Evolutionary conservation across 2,329 filamentous ascomycete species (phyloP), one percentile per base, ranked within the genome.

Genomic region (Epichloe sp.): DNA sequence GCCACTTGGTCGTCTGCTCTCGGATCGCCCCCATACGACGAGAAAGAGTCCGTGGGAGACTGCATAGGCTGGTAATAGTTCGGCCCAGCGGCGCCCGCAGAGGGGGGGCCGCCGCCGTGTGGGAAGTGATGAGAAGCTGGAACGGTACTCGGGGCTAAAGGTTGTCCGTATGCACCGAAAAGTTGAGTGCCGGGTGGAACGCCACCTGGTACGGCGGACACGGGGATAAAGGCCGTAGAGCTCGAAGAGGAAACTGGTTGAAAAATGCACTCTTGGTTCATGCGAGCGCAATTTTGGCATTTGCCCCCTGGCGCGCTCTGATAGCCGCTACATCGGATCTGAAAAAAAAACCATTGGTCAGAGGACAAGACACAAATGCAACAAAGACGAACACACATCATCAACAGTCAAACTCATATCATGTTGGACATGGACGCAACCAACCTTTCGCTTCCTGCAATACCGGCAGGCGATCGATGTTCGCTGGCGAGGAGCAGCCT

Each of bases 311-410:
- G 74, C 0, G 75, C 77, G 54, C 76, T 79, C 53, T 77, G 73
- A 55, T 80, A 80, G 31, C 78, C 78, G 54, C 77, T 80, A 66
- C 78, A 81, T 38, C 78, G 76, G 55, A 81, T 81, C 77, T 80
- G 53, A 17, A 41, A 21, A 4, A 7, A 8, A 23, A 23, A 19
- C 19, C 19, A 23, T 12, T 10, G 41, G 53, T 54, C 41, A 57
- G 53, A 31, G 26, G 8, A 10, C 8, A 31, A 31, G 8, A 31
- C 26, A 31, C 8, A 10, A 31, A 31, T 31, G 26, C 26, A 31
- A 10, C 26, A 10, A 26, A 8, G 26, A 26, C 26, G 19, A 21
- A 26, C 26, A 26, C 26, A 8, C 6, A 26, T 26, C 23, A 26
- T 26, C 47, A 17, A 19, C 26, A 21, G 11, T 4, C 6, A 19